Conservation (phyloP, 2,329 filamentous ascomycete genomes). For the Aschersonia sp. region DNA sequence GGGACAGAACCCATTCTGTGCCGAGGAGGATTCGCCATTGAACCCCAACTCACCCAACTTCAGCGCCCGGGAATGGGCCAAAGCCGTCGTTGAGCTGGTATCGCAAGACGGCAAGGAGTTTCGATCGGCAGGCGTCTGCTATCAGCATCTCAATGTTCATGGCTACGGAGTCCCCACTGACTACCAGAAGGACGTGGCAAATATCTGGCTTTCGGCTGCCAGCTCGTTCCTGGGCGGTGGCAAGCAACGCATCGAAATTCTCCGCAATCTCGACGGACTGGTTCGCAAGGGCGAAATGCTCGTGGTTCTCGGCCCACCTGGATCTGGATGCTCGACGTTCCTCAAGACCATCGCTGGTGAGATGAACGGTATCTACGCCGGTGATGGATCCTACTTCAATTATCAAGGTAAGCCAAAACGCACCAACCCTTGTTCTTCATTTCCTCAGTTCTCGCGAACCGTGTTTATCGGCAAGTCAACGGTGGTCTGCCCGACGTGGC, state of each 20-base stretch:
- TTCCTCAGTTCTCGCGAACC: too few species aligned
- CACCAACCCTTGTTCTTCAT: too few species aligned
- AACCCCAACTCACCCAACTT: slow-evolving; percentile 25
- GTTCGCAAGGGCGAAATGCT: slow-evolving; percentile 62
- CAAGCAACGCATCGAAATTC: slow-evolving; percentile 49
- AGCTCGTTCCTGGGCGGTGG: slow-evolving; percentile 35
- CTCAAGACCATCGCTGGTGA: slow-evolving; percentile 76
- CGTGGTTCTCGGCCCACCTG: slow-evolving; percentile 58
- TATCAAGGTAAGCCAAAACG: slow-evolving; percentile 49
- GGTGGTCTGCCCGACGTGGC: too few species aligned
- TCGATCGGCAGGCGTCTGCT: slow-evolving; percentile 49
- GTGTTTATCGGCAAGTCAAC: too few species aligned
- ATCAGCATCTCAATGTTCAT: slow-evolving; percentile 53
- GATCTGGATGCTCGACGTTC: slow-evolving; percentile 68
- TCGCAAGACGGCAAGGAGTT: slow-evolving; percentile 37
- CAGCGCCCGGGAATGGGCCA: slow-evolving; percentile 43
- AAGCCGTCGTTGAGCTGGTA: slow-evolving; percentile 38
- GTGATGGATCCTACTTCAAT: slow-evolving; percentile 59
- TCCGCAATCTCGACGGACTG: slow-evolving; percentile 52
- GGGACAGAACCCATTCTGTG: slow-evolving; percentile 33
- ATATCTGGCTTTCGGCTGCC: slow-evolving; percentile 39
- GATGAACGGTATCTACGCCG: slow-evolving; percentile 64
- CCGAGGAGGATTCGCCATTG: slow-evolving; percentile 25
- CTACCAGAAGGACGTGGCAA: slow-evolving; percentile 54
- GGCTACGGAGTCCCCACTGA: slow-evolving; percentile 54